A percentile compares a stretch with the other conserved stretches of the same genome.
Conservation (phyloP, 208 protist genomes). For the Trypanosomatidae sp. region DNA sequence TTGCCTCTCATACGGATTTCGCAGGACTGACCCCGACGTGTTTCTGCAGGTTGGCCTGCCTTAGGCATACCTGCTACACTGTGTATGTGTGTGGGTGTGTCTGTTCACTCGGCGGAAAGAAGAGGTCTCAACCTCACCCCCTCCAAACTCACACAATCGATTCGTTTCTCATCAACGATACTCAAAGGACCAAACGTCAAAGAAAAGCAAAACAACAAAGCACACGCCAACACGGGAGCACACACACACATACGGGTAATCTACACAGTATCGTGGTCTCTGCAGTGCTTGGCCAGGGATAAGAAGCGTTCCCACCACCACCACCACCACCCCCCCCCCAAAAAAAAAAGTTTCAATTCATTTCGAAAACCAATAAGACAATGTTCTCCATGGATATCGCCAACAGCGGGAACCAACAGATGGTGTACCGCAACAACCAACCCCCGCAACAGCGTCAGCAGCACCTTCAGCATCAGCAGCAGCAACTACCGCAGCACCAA, state of each 20-base stretch:
- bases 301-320: too few species aligned
- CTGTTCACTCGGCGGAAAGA: not conserved
- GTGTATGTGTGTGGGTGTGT: not conserved
- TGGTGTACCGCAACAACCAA: conserved; percentile 36
- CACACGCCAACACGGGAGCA: conserved; percentile 1
- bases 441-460: conserved; percentile 12
- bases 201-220: not conserved
- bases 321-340: too few species aligned
- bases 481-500: conserved; percentile 22
- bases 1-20: not conserved
- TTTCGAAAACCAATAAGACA: not conserved
- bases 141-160: not conserved
- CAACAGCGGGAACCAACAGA: conserved; percentile 32
- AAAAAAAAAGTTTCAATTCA: not conserved
- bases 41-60: not conserved
- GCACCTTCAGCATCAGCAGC: conserved; percentile 14
- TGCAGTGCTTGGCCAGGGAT: not conserved
- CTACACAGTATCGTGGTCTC: not conserved
- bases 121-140: not conserved
- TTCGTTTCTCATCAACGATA: not conserved
- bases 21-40: not conserved
- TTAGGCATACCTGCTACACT: not conserved
- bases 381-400: conserved; percentile 43
- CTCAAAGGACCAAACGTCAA: too few species aligned
- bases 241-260: not conserved